A percentile compares a stretch with the other conserved stretches of the same genome.
These are phyloP conservation scores for Alternaria sp. DNA, from an alignment of 2,329 filamentous ascomycete species.

Conservation along the genomic window DNA sequence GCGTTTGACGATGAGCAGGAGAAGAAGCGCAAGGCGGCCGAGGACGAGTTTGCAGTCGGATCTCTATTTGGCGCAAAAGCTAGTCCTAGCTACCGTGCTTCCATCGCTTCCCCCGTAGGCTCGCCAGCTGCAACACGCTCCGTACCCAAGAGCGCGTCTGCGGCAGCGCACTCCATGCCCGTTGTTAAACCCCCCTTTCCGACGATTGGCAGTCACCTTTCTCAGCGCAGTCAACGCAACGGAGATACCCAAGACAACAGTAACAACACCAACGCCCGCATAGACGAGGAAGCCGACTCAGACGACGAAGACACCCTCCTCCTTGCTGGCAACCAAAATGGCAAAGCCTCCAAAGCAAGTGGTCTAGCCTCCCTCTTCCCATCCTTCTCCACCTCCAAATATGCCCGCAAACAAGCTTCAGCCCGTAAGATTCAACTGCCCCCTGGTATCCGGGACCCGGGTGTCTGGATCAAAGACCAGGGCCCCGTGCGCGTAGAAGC, in stretches of 20 bases:
- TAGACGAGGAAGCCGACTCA: constrained; percentile 58
- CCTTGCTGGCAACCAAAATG: constrained; percentile 38
- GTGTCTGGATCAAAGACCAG: constrained; percentile 91
- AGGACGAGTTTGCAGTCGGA: constrained; percentile 89
- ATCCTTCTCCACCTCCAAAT: constrained; percentile 79
- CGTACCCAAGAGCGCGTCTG: constrained; percentile 29
- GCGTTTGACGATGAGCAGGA: constrained; percentile 94
- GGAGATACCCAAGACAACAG: not conserved
- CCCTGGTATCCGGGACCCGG: constrained; percentile 86
- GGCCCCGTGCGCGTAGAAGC: constrained; percentile 93
- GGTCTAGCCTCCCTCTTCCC: constrained; percentile 78
- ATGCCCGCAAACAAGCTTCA: constrained; percentile 56
- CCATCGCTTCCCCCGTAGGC: constrained; percentile 72
- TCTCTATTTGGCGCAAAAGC: constrained; percentile 73
- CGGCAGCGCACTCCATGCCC: constrained; percentile 32
- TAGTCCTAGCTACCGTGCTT: constrained; percentile 58
- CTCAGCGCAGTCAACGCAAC: constrained; percentile 8
- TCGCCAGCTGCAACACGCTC: constrained; percentile 60
- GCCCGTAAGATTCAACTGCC: constrained; percentile 70
- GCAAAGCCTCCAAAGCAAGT: constrained; percentile 62
- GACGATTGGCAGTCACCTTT: constrained; percentile 28
- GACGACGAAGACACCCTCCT: constrained; percentile 52
- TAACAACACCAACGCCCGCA: constrained; percentile 46
- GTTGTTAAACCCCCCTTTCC: constrained; percentile 26
- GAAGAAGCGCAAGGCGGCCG: constrained; percentile 78